Base-by-base conservation (phyloP, 176 grass and related monocot species). In the Oryza punctata region DNA sequence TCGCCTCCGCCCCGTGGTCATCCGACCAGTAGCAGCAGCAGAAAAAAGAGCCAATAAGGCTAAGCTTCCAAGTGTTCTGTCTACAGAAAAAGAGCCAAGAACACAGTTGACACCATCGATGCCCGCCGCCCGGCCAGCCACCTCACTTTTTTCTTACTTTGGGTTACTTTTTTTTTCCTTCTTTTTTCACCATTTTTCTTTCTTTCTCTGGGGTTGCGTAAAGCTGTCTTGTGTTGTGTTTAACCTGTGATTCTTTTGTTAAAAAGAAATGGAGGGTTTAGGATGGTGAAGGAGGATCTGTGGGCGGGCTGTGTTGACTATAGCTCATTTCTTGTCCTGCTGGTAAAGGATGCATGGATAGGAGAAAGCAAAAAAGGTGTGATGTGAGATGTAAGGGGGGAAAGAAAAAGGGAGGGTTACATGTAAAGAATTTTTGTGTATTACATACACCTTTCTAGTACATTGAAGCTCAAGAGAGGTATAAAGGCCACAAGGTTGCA, bases 161-260 rank as follows among this genome's bases (percentile, higher is more conserved):
- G 5, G 50, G 50, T 54, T 54, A 60, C 57, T 21, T 61, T 61
- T 24, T 61, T 5, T 57, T 19, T 54, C 21, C 32, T 33, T 2
- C 4, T 38, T 60, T 61, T n/a, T 61, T 61, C 19, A 61, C 57
- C 57, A 24, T 61, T 61, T 61, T 41, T 41, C 37, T 47, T 61
- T 61, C 57, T 61, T 24, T 73, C 45, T 79, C 75, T 86, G 80
- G 76, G 76, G 70, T 86, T 72, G 83, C 80, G 76, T 86, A 85
- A 88, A 80, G 69, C 45, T 47, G n/a, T 67, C 13, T 35, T 44
- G 15, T 78, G 54, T 41, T 40, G 83, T 89, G 78, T 89, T 35
- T 78, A 86, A 88, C 73, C 14, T 75, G 65, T 79, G 63, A 82
- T 89, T 86, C 32, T 89, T 92, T 78, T 82, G 69, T 76, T 41